Conservation (phyloP, 208 protist genomes). For the Trypanosoma brucei region DNA sequence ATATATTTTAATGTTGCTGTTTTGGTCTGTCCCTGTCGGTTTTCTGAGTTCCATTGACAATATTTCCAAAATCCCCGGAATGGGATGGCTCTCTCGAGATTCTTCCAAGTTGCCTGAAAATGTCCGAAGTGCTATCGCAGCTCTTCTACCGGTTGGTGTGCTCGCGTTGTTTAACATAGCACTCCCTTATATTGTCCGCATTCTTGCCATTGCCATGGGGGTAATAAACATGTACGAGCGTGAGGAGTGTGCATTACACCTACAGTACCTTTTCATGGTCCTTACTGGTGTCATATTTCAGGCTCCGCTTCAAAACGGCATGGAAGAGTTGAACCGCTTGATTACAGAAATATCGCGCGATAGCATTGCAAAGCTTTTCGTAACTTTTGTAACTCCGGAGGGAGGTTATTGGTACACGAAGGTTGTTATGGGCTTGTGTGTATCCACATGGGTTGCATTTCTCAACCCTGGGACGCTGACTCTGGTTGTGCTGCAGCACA, state of each 20-base stretch:
- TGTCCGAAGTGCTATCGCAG: slow-evolving; percentile 38
- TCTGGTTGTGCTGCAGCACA: slow-evolving; percentile 39
- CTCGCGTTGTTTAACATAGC: slow-evolving; percentile 68
- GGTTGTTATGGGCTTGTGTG: slow-evolving; percentile 49
- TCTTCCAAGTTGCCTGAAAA: slow-evolving; percentile 32
- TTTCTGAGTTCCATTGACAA: slow-evolving; percentile 74
- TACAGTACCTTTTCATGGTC: slow-evolving; percentile 87
- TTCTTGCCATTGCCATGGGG: slow-evolving; percentile 67
- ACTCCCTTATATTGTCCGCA: slow-evolving; percentile 65
- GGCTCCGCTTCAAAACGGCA: slow-evolving; percentile 68
- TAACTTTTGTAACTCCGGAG: slow-evolving; percentile 65
- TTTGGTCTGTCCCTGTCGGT: slow-evolving; percentile 71
- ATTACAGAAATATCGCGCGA: slow-evolving; percentile 30
- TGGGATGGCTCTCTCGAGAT: slow-evolving; percentile 34
- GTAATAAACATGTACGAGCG: slow-evolving; percentile 58
- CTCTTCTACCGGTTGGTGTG: slow-evolving; percentile 65
- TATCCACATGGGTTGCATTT: slow-evolving; percentile 66
- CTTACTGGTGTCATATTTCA: slow-evolving; percentile 82
- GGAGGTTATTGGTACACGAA: slow-evolving; percentile 83
- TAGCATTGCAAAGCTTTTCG: slow-evolving; percentile 47
- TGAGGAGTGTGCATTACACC: slow-evolving; percentile 50
- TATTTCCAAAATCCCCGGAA: slow-evolving; percentile 38
- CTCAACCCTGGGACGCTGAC: slow-evolving; percentile 52
- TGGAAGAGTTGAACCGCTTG: slow-evolving; percentile 44
- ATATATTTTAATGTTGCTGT: slow-evolving; percentile 60